phyloP scores from a whole-genome alignment of 2,329 filamentous ascomycete genomes.

The Fusarium drepaniforme region DNA sequence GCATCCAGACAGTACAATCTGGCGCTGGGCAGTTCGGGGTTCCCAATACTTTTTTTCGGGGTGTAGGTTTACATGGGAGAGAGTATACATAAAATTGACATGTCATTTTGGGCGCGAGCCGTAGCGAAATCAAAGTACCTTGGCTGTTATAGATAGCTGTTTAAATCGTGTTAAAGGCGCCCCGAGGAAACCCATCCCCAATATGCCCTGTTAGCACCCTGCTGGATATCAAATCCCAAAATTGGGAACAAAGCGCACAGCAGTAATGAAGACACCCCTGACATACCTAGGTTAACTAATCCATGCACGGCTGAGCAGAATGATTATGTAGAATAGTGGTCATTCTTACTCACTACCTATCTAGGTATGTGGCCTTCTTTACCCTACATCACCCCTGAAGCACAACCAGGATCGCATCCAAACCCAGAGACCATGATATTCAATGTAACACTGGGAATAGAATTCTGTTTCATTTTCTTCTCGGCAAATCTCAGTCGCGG shows the following conservation, averaged over 20 bases:
- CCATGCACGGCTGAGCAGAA: background rate
- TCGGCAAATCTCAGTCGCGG: background rate
- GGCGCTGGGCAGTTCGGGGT: slow-evolving; percentile 8
- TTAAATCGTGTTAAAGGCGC: too few species aligned
- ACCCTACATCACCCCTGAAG: background rate
- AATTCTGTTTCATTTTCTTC: background rate
- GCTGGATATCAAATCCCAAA: too few species aligned
- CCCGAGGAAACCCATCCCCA: too few species aligned
- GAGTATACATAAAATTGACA: slow-evolving; percentile 20
- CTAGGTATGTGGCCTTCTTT: background rate
- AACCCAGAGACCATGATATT: background rate
- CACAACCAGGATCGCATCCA: background rate
- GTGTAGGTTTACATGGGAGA: slow-evolving; percentile 1
- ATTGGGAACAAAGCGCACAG: too few species aligned
- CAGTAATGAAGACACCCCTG: too few species aligned
- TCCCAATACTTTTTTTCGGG: background rate
- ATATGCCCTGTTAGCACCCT: too few species aligned
- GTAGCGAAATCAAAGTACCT: background rate
- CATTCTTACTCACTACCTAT: background rate
- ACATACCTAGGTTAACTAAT: background rate
- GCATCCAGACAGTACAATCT: slow-evolving; percentile 22
- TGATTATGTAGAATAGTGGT: background rate
- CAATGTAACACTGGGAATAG: background rate
- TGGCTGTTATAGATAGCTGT: background rate
- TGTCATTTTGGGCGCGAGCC: background rate